Conservation (phyloP, 192 early-diverging fungal genomes). For the Coemansia sp. region DNA sequence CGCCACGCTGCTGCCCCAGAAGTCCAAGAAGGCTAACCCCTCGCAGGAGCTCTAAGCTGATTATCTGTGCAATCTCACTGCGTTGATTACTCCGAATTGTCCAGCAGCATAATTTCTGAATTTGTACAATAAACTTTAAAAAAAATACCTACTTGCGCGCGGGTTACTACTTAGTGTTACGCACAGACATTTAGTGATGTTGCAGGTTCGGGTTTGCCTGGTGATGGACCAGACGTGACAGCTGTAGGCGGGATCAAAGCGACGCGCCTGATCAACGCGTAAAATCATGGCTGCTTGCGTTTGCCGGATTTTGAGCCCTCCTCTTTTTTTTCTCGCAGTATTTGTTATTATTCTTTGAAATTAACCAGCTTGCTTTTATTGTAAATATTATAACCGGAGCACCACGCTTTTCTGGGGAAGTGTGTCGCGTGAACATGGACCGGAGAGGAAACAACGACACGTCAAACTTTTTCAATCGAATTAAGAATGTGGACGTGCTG, state of each 20-base stretch:
- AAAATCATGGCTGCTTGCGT: too few relatives aligned
- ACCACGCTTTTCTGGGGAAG: neutral
- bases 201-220: too few relatives aligned
- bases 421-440: slow-evolving; percentile 13
- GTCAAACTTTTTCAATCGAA: slow-evolving; percentile 35
- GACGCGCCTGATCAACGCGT: too few relatives aligned
- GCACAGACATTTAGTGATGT: neutral
- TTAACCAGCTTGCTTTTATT: neutral
- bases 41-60: slow-evolving; percentile 64
- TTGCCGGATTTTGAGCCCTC: too few relatives aligned
- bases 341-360: too few relatives aligned
- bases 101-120: slow-evolving; percentile 58
- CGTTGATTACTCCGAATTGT: neutral
- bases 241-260: too few relatives aligned
- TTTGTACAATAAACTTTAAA: slow-evolving; percentile 36
- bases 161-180: neutral
- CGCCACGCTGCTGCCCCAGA: slow-evolving; percentile 77
- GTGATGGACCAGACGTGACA: too few relatives aligned
- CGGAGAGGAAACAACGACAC: slow-evolving; percentile 12
- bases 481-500: slow-evolving; percentile 32
- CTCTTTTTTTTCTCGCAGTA: too few relatives aligned
- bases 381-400: slow-evolving; percentile 5
- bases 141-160: too few relatives aligned
- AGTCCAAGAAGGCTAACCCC: slow-evolving; percentile 63
- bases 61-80: neutral